Conservation (phyloP, 192 early-diverging fungal genomes). For the Mortierella antarctica region DNA sequence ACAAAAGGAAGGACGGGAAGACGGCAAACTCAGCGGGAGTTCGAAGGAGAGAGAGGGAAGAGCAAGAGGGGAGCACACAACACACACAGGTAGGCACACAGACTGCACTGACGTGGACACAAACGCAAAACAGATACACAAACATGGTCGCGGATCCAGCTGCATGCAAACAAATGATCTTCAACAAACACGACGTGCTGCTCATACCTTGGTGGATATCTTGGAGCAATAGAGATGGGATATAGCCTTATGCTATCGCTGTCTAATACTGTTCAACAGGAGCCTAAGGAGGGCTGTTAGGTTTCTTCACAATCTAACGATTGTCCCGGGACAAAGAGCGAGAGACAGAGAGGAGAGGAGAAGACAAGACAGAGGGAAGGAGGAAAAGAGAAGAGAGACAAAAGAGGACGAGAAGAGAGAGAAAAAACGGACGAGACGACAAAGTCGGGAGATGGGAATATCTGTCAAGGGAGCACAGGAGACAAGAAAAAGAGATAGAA, state of each 20-base stretch:
- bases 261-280: background rate
- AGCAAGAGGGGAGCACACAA: background rate
- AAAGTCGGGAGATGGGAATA: no score
- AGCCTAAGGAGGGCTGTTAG: background rate
- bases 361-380: background rate
- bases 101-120: background rate
- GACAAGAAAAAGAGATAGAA: background rate
- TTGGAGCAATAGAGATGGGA: no score
- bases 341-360: background rate
- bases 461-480: background rate
- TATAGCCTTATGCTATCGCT: background rate
- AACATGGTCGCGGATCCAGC: background rate
- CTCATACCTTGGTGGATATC: slow-evolving; percentile 1
- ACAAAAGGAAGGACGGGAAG: slow-evolving; percentile 3
- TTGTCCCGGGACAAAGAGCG: background rate
- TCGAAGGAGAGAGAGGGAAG: background rate
- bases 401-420: background rate
- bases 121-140: background rate
- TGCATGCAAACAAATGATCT: slow-evolving; percentile 5
- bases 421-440: background rate
- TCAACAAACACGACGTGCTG: background rate
- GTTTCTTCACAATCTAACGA: no score
- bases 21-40: slow-evolving; percentile 6
- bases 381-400: background rate
- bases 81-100: background rate